Conservation (phyloP, 106 monocot genomes). For the Dendrobium huoshanense region DNA sequence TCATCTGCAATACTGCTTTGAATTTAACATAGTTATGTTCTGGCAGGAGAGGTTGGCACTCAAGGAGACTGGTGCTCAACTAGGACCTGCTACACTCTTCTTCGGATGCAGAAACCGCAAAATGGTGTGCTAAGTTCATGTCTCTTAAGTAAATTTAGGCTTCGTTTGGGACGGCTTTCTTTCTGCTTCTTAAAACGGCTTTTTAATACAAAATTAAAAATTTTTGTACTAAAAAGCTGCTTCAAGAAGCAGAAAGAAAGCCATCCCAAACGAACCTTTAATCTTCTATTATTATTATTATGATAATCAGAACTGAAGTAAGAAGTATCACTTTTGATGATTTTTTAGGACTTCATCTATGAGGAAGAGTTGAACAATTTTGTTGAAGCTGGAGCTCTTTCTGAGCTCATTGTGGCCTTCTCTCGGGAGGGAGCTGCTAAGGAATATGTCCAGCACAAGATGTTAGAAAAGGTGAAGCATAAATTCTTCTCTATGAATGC, state of each 20-base stretch:
- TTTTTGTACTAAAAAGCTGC: no score
- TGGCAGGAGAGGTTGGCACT: constrained; percentile 47
- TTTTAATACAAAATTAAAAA: no score
- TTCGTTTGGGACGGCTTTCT: no score
- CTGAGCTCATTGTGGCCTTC: constrained; percentile 79
- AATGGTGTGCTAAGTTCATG: constrained; percentile 35
- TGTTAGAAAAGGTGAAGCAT: constrained; percentile 54
- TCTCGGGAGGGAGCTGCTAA: constrained; percentile 74
- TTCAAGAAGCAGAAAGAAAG: no score
- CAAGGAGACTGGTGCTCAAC: constrained; percentile 40
- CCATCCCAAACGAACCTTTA: no score
- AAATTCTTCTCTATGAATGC: neutral
- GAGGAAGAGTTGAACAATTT: constrained; percentile 80
- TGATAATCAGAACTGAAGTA: neutral
- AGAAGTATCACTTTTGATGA: neutral
- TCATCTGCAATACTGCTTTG: neutral
- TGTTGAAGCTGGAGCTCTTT: constrained; percentile 55
- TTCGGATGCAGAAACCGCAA: constrained; percentile 62
- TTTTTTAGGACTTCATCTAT: constrained; percentile 75
- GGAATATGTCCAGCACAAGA: constrained; percentile 93
- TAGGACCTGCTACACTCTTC: constrained; percentile 53
- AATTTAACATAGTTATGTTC: neutral
- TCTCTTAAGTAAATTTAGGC: neutral
- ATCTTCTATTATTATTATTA: neutral
- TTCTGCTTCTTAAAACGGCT: neutral